A percentile compares a stretch with the other conserved stretches of the same genome.
These are phyloP conservation scores for Aschersonia sp. DNA, from an alignment of 2,329 filamentous ascomycete species.

Conservation along the genomic window DNA sequence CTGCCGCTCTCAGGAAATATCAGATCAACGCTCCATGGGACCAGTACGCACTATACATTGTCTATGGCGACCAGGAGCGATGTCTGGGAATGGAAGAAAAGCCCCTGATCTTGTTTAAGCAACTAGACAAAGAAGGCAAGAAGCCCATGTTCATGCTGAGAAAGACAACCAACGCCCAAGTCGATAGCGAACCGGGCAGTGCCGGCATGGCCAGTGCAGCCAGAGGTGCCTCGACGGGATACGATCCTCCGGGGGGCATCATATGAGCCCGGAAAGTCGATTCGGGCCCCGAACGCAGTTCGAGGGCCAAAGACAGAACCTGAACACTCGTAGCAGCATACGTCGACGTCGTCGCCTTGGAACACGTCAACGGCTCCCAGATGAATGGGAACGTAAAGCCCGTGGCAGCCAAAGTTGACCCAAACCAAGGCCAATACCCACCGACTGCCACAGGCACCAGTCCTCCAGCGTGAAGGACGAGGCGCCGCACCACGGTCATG, in stretches of 20 bases:
- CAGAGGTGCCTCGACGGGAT: slow-evolving; percentile 30
- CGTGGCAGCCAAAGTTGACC: too few relatives aligned
- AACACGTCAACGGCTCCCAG: too few relatives aligned
- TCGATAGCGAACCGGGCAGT: slow-evolving; percentile 38
- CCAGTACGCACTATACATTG: slow-evolving; percentile 94
- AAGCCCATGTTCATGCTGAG: slow-evolving; percentile 99
- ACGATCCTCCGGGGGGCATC: slow-evolving; percentile 46
- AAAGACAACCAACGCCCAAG: slow-evolving; percentile 41
- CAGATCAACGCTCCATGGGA: slow-evolving; percentile 97
- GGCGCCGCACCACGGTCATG: too few relatives aligned
- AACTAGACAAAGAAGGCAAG: slow-evolving; percentile 89
- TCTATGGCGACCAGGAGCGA: slow-evolving; percentile 95
- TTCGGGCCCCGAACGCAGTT: slow-evolving; percentile 1
- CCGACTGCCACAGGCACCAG: too few relatives aligned
- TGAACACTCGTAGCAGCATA: too few relatives aligned
- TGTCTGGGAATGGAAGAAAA: slow-evolving; percentile 87
- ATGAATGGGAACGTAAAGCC: too few relatives aligned
- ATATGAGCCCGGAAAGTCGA: slow-evolving; percentile 24
- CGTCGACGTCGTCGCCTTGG: too few relatives aligned
- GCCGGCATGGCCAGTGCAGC: slow-evolving; percentile 32
- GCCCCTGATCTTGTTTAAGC: slow-evolving; percentile 91
- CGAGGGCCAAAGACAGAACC: too few relatives aligned
- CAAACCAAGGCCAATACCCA: too few relatives aligned
- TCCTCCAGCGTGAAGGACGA: too few relatives aligned
- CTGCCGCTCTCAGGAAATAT: slow-evolving; percentile 92